Base-by-base conservation (phyloP, 1,139 yeast genomes). In the Yamadazyma spencermartinsiae region DNA sequence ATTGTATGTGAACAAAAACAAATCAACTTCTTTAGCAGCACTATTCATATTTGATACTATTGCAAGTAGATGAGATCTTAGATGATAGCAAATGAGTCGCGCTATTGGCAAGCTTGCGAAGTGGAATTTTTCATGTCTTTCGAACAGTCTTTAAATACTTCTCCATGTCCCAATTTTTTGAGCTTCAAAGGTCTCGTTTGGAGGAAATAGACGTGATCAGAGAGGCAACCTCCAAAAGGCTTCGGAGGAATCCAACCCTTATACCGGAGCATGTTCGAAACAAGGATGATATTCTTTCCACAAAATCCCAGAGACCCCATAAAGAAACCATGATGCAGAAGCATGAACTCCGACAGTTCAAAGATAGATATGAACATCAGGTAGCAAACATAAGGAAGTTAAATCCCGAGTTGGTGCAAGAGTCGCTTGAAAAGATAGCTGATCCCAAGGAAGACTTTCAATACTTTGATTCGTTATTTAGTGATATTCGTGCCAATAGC, bases 291-390 rank as follows among this genome's bases (percentile, higher is more conserved):
- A 38, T 49, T 19, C 42, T 49, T 26, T 23, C 42, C 10, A 26
- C 36, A 11, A 46, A 49, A 40, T 54, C 48, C 45, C 70, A 64
- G 41, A 53, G 80, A 44, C 61, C 73, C 40, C 50, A 55, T 31
- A 63, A 72, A 42, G 80, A 74, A 45, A 68, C 74, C 1, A 51
- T 79, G 10, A 48, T 41, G 12, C 94, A 86, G 48, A 81, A 82
- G 49, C 86, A 83, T 56, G 97, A 90, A 55, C 68, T 87, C 3
- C 64, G 68, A 13, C 51, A 58, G 34, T 76, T 90, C 35, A 51
- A 76, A 3, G 66, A 72, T 6, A 72, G 76, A 43, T 80, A 79
- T 50, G 56, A 65, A 29, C 34, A 17, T 11, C 36, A 35, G 10
- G 20, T 30, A 8, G 19, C n/a, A 16, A 23, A 13, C 20, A 34